Evolutionary conservation across 1,139 yeast species (phyloP), one percentile per base, ranked within the genome.

Genomic region (Spathaspora sp.): DNA sequence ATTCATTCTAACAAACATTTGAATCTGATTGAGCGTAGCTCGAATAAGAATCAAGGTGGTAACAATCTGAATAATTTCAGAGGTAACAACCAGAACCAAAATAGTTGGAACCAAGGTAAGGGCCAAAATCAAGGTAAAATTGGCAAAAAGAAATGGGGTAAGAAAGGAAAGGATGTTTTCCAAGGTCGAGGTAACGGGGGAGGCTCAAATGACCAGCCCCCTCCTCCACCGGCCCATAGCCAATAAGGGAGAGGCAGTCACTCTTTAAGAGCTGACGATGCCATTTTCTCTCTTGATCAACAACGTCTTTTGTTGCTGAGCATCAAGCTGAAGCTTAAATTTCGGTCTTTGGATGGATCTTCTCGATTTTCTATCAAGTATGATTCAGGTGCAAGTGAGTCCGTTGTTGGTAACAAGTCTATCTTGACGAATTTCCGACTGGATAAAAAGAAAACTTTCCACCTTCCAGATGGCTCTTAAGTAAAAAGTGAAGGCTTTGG

Each of bases 381-480:
- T 15, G 41, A 38, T 25, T 38, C 41, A 8, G 41, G 41, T 38
- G 33, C 27, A n/a, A 38, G 33, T 38, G 11, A 24, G 7, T 23
- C 29, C 13, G 40, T 38, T 18, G 23, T 38, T 9, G 41, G 41
- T 15, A 25, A 26, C 23, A 25, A 25, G 23, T 27, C 18, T 15
- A 10, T 38, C 9, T 17, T 38, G 9, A 13, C 24, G 8, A 38
- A 38, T 13, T 38, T 13, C 25, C 7, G 31, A 17, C 20, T 24
- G 20, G 23, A 17, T 7, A 9, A 4, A 10, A 15, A 15, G 8
- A 38, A 26, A 24, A 6, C 10, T n/a, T 38, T 38, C 5, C n/a
- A 17, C 10, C 23, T 38, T 4, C 41, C 41, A 3, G 13, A 38
- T 7, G 41, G 33, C 9, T 15, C 41, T 2, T 11, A 3, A 20